Base-by-base conservation (phyloP, 805 yeast genomes). In the Candida coquimbonensis region DNA sequence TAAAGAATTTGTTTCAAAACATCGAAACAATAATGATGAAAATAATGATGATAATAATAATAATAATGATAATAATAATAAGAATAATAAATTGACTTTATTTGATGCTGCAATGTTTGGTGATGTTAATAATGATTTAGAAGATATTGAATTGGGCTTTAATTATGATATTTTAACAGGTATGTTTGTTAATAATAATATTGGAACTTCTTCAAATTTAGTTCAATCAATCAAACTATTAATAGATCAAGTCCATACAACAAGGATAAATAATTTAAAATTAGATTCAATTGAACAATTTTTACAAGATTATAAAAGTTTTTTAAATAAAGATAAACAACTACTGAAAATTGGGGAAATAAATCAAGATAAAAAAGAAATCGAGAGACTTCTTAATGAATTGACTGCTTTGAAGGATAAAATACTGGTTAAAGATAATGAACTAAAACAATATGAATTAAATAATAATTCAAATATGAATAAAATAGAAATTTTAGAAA, bases 41-140 rank as follows among this genome's bases (percentile, higher is more conserved):
- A 13, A 29, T 29, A 11, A 29, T 9, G 13, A 29, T 11, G 13
- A 27, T 14, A 35, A 26, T 35, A 38, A 25, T 17, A 3, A 31
- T 5, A 46, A 35, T 39, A 48, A 14, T 33, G 51, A 17, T 45
- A 57, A 6, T 48, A 56, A 5, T 55, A 27, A 39, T 1, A 7
- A 17, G 12, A 55, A 41, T 48, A 45, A 38, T 1, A 60, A 49
- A 55, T 60, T 50, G 44, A 54, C 47, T 17, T 67, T 78, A 4
- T 77, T 77, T 58, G 83, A 78, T 50, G 72, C 73, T 25, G 83
- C 83, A 3, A 66, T 81, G 65, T 81, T 79, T 61, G 82, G 84
- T 25, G 85, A 80, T 57, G 71, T 78, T 17, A 60, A 65, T 29
- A 53, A 66, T 12, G 69, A 66, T 40, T 50, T 78, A 27, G 83